phyloP scores from a whole-genome alignment of 176 grass and related monocot species.

The Oryza coarctata region DNA sequence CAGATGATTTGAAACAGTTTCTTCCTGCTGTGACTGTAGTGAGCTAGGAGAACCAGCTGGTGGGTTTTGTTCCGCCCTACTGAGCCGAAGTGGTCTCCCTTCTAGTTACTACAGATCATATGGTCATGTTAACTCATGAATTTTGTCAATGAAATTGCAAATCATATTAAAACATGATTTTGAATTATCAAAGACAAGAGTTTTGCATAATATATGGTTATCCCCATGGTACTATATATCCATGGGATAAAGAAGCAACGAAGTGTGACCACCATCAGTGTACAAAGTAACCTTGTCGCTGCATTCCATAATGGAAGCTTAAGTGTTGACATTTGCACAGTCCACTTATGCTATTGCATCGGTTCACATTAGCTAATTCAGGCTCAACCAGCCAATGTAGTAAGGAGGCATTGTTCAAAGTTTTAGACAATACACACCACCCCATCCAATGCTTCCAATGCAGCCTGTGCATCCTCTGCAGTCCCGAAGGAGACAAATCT shows the following conservation, averaged over 20 bases:
- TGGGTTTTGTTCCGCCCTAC: constrained; percentile 51
- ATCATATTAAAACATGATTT: neutral
- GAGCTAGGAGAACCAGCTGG: constrained; percentile 32
- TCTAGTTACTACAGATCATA: constrained; percentile 63
- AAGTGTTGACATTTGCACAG: neutral
- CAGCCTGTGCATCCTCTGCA: constrained; percentile 59
- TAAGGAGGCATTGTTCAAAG: neutral
- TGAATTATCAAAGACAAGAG: neutral
- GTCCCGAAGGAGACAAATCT: constrained; percentile 80
- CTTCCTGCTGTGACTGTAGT: constrained; percentile 22
- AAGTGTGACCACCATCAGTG: neutral
- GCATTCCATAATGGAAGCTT: neutral
- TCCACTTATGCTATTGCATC: neutral
- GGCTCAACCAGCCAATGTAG: neutral
- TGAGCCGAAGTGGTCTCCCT: constrained; percentile 77
- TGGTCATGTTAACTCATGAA: constrained; percentile 13
- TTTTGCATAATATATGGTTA: neutral
- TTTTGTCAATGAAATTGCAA: neutral
- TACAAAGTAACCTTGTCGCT: neutral
- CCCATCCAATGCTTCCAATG: constrained; percentile 71
- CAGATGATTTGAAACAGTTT: constrained; percentile 26
- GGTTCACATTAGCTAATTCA: neutral
- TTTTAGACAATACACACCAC: constrained; percentile 43
- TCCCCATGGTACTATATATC: neutral
- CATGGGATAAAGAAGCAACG: neutral